Conservation (phyloP, 2,329 filamentous ascomycete species). For the Seiridium unicorne region DNA sequence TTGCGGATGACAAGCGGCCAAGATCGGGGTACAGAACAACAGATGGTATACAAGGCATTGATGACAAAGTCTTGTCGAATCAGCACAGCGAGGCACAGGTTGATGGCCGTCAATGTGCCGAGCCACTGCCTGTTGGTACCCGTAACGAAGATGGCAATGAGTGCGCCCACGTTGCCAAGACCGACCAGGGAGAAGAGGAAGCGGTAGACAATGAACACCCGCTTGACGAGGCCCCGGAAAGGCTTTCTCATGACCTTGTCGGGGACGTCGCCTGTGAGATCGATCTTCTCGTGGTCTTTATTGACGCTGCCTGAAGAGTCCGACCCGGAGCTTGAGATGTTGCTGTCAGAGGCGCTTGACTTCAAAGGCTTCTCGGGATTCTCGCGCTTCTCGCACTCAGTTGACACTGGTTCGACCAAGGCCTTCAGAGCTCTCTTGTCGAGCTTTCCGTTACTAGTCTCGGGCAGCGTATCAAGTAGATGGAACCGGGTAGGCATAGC, state of each 20-base stretch:
- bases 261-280: constrained; percentile 10
- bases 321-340: constrained; percentile 3
- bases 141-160: constrained; percentile 38
- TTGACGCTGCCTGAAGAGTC: background rate
- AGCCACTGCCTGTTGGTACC: constrained; percentile 34
- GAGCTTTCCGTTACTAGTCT: constrained; percentile 56
- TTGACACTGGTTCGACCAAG: constrained; percentile 16
- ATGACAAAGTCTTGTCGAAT: constrained; percentile 53
- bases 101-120: constrained; percentile 42
- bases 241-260: constrained; percentile 14
- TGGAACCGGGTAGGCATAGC: constrained; percentile 48
- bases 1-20: constrained; percentile 45
- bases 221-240: constrained; percentile 38
- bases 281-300: constrained; percentile 9
- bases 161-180: constrained; percentile 47
- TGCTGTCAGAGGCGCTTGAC: background rate
- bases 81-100: constrained; percentile 48
- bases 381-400: constrained; percentile 13
- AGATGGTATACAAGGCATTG: constrained; percentile 46
- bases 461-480: constrained; percentile 41
- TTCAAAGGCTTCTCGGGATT: constrained; percentile 9
- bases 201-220: constrained; percentile 53
- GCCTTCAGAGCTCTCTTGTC: constrained; percentile 46
- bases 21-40: constrained; percentile 42
- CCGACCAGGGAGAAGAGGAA: constrained; percentile 54